Conservation (phyloP, 768 basidiomycete species). For the Lentinula guzmanii region DNA sequence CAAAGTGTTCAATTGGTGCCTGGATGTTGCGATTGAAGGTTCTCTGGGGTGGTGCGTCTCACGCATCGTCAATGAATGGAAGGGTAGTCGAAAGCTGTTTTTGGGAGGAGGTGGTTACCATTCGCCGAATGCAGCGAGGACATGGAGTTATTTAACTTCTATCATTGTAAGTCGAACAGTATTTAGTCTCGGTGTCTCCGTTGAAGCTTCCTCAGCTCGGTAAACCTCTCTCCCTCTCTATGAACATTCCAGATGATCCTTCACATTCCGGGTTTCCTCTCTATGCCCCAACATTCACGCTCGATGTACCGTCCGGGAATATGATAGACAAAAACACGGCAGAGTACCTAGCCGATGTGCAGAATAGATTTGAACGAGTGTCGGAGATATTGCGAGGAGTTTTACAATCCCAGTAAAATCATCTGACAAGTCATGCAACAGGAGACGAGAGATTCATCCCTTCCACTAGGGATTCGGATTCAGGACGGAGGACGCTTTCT, state of each 20-base stretch:
- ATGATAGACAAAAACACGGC: constrained; percentile 70
- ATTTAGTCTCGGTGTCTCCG: not conserved
- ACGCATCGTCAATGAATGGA: constrained; percentile 47
- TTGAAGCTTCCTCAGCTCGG: constrained; percentile 37
- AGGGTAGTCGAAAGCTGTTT: constrained; percentile 50
- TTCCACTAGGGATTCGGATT: too few species aligned
- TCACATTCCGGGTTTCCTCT: constrained; percentile 57
- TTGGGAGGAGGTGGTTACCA: constrained; percentile 87
- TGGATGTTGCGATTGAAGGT: constrained; percentile 30
- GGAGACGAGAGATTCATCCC: too few species aligned
- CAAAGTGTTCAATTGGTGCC: constrained; percentile 64
- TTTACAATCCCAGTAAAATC: not conserved
- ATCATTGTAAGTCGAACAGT: constrained; percentile 45
- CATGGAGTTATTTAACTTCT: constrained; percentile 81
- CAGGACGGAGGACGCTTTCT: too few species aligned
- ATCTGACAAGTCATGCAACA: too few species aligned
- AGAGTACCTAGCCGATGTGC: constrained; percentile 42
- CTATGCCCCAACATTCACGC: constrained; percentile 76
- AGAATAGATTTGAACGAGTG: not conserved
- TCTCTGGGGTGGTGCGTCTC: constrained; percentile 67
- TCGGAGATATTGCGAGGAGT: not conserved
- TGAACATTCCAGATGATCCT: constrained; percentile 57
- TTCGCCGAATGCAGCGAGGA: constrained; percentile 76
- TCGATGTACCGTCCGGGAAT: constrained; percentile 69
- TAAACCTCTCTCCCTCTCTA: constrained; percentile 48